These are phyloP conservation scores for Albifimbria verrucaria DNA, from an alignment of 2,329 filamentous ascomycete genomes.

Conservation along the genomic window DNA sequence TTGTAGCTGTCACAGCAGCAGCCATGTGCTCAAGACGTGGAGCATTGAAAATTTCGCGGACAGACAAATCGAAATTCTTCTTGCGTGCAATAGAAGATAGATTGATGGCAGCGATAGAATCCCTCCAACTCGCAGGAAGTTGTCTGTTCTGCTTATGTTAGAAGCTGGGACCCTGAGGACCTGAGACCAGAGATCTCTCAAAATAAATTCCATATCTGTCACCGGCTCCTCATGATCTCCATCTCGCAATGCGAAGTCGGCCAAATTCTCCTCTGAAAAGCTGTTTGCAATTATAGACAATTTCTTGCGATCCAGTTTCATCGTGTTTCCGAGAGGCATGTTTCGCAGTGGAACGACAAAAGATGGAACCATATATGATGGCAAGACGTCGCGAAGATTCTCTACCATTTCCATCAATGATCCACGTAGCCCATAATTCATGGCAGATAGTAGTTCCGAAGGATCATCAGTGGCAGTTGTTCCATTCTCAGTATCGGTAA, in stretches of 20 bases:
- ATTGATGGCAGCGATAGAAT: constrained; percentile 21
- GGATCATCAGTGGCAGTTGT: no score
- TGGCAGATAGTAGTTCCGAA: no score
- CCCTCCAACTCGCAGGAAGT: constrained; percentile 24
- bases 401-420: constrained; percentile 10
- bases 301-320: constrained; percentile 12
- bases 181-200: constrained; percentile 7
- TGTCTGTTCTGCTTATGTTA: constrained; percentile 24
- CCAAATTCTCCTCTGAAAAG: no score
- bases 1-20: no score
- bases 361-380: constrained; percentile 16
- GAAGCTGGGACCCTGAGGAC: constrained; percentile 1
- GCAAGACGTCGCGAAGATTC: constrained; percentile 8
- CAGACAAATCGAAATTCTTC: constrained; percentile 4
- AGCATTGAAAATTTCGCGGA: constrained; percentile 13
- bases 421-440: constrained; percentile 6
- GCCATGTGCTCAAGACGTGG: constrained; percentile 11
- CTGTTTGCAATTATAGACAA: background rate
- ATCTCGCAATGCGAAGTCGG: no score
- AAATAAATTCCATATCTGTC: no score
- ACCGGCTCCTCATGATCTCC: no score
- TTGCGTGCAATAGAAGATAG: constrained; percentile 7
- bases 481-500: no score
- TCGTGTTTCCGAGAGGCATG: constrained; percentile 14
- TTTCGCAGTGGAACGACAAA: constrained; percentile 14